Base-by-base conservation (phyloP, 352 stramenopile species). In the Thraustotheca clavata region DNA sequence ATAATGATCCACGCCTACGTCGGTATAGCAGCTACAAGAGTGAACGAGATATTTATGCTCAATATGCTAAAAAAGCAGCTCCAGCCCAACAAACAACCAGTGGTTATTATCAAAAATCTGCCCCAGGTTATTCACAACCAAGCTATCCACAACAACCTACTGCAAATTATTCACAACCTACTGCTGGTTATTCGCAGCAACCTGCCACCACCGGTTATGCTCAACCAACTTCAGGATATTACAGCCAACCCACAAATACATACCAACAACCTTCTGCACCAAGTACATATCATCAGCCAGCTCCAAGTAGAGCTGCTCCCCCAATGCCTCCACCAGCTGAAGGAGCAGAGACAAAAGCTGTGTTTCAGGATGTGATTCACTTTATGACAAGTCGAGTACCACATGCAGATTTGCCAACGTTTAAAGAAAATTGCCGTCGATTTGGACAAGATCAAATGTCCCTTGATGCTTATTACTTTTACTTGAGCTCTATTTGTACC, bases 371-470 rank as follows among this genome's bases (percentile, higher is more conserved):
- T 3, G 85, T 94, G 49, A 89, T 94, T 54, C 76, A 78, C 40
- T 88, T 94, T 20, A 70, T 94, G 22, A 75, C 79, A 47, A 75
- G 74, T 26, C 84, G 84, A 43, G 91, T 84, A 48, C 83, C 85
- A 36, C 85, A 94, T 70, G 85, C 85, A 2, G 88, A 94, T 34
- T 49, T 91, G 48, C 79, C 90, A 59, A 70, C 80, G 33, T 94
- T 94, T 66, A 94, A 94, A 69, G 85, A 94, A 70, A 94, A 94
- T 71, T 94, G 85, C 67, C 83, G 85, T 29, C 79, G 88, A 24
- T 94, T 94, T 46, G 85, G 85, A 1, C 85, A 94, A 38, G 85
- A 94, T 33, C 68, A 77, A n/a, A 88, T 94, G 80, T 87, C 85
- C 32, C 67, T 94, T 40, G 85, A 91, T 34, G 82, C 79, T 16